Evolutionary conservation across 805 yeast species (phyloP).

Genomic region (Grigorovia yakushimaensis): DNA sequence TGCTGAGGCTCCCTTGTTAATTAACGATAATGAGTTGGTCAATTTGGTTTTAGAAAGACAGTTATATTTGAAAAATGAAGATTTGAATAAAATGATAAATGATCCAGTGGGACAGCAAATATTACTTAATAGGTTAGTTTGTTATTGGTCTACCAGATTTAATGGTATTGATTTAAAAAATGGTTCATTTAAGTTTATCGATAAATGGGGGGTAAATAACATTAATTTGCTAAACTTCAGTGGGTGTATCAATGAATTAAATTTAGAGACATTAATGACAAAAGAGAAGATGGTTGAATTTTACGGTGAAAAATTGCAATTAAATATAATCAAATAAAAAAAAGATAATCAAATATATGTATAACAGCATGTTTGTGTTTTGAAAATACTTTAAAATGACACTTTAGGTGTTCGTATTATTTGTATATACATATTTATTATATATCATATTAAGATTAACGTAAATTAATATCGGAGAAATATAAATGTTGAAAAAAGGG

Average conservation of each 20-base stretch:
- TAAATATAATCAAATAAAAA: too few species aligned
- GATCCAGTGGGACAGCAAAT: constrained; percentile 31
- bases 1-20: constrained; percentile 3
- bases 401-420: too few species aligned
- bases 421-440: too few species aligned
- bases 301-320: not conserved
- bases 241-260: constrained; percentile 10
- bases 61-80: constrained; percentile 32
- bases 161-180: constrained; percentile 21
- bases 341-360: not conserved
- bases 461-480: too few species aligned
- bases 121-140: constrained; percentile 31
- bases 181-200: constrained; percentile 29
- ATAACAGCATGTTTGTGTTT: not conserved
- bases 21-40: constrained; percentile 42
- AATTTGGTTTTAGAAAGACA: constrained; percentile 49
- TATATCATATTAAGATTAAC: too few species aligned
- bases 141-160: constrained; percentile 33
- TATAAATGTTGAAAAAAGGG: not conserved
- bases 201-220: constrained; percentile 27
- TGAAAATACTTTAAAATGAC: too few species aligned
- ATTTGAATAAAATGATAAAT: constrained; percentile 26
- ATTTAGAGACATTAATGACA: not conserved
- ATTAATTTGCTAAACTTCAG: constrained; percentile 17
- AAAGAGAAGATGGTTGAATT: not conserved